Evolutionary conservation across 352 stramenopile genomes (phyloP), one percentile per base, ranked within the genome.

Genomic region (Pythium folliculosum): DNA sequence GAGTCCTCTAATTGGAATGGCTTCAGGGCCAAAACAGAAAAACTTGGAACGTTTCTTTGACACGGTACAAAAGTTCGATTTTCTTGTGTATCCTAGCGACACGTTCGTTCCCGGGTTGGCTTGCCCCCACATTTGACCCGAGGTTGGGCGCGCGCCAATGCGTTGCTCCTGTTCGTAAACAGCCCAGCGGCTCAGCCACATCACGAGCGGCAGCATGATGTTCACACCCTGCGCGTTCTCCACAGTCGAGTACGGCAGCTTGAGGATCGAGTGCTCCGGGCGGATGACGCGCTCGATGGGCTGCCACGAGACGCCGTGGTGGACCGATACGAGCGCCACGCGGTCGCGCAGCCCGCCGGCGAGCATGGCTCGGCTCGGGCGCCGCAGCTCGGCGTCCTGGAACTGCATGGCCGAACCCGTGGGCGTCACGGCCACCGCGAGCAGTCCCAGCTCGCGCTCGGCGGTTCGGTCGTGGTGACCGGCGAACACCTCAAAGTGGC

Each of bases 151-250:
- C 22, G 47, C 47, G 21, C 58, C 58, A 19, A 57, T 48, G 22
- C 58, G 44, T 32, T 55, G 47, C 45, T 65, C 58, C 4, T 57
- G 27, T 22, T 56, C 45, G 9, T 57, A 55, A 9, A 48, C n/a
- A 3, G 58, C 58, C 58, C 58, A 65, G 43, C 58, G 47, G 25
- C 43, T 32, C 27, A 65, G 35, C 45, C 58, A 57, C 47, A 65
- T 49, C 30, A 65, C 58, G 10, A 65, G 30, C 44, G 58, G 58
- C 22, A 65, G 47, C 35, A 43, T 45, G 6, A 48, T 23, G 48
- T 65, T 47, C 25, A 65, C 58, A 47, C 58, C 58, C 16, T 47
- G 4, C 22, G 58, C 43, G 45, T 57, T 45, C 35, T 65, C 58
- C 3, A 65, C 13, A 5, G 45, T 49, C 27, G 38, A 55, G 35